Conservation (phyloP, 1,284 basidiomycete genomes). For the Ustilago xerochloae region DNA sequence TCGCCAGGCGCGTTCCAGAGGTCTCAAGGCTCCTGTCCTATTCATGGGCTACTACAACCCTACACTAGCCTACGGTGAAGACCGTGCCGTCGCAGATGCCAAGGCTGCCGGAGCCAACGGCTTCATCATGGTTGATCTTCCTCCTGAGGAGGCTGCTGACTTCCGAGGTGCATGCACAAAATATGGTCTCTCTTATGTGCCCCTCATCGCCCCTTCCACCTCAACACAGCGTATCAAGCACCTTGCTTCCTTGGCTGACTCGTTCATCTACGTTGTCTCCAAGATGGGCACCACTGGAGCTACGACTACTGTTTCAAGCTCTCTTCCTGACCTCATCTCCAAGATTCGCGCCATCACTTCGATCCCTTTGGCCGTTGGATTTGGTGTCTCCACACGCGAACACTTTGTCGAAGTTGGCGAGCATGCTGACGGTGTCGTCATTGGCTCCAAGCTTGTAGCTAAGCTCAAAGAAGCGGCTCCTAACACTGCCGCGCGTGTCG, state of each 20-base stretch:
- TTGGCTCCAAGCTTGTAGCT: constrained; percentile 86
- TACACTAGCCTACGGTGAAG: constrained; percentile 91
- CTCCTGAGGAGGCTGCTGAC: constrained; percentile 91
- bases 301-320: constrained; percentile 74
- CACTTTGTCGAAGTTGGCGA: constrained; percentile 89
- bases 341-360: constrained; percentile 71
- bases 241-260: constrained; percentile 90
- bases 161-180: constrained; percentile 89
- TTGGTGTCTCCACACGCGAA: constrained; percentile 90
- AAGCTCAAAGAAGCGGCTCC: constrained; percentile 76
- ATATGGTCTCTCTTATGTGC: constrained; percentile 91
- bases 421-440: constrained; percentile 88
- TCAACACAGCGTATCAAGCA: constrained; percentile 87
- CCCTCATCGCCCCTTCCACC: constrained; percentile 94
- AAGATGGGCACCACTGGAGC: constrained; percentile 99
- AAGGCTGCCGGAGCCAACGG: constrained; percentile 91
- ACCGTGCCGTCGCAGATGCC: constrained; percentile 89
- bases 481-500: constrained; percentile 68
- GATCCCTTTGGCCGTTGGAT: constrained; percentile 92
- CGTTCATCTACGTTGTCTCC: constrained; percentile 88
- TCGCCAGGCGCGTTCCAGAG: constrained; percentile 80
- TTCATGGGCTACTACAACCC: constrained; percentile 87
- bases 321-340: constrained; percentile 65
- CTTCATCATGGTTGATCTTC: constrained; percentile 96
- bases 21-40: constrained; percentile 85